Evolutionary conservation across 257 asterid species (phyloP).

Genomic region (Thymus mandschuricus): DNA sequence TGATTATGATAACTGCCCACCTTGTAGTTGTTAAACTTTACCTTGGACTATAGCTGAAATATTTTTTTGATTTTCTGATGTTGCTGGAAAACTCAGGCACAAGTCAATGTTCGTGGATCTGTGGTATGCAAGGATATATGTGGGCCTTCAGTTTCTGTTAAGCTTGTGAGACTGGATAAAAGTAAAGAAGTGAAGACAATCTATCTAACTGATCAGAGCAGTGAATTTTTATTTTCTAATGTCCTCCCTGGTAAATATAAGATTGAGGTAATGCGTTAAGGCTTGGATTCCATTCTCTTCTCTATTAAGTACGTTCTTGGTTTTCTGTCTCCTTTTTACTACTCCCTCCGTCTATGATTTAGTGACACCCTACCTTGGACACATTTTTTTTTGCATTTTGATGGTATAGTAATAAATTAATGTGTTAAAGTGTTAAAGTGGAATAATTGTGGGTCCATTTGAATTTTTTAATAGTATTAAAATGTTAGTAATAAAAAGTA

Average conservation of each 20-base stretch:
- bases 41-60: constrained; percentile 8
- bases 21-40: constrained; percentile 16
- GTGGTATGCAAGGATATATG: constrained; percentile 87
- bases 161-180: constrained; percentile 62
- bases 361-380: too few species aligned
- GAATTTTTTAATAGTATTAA: too few species aligned
- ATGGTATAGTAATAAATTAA: too few species aligned
- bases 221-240: constrained; percentile 67
- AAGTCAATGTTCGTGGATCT: constrained; percentile 77
- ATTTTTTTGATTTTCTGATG: constrained; percentile 11
- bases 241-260: constrained; percentile 92
- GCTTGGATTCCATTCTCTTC: constrained; percentile 33
- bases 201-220: constrained; percentile 62
- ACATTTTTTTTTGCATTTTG: too few species aligned
- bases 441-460: too few species aligned
- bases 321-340: constrained; percentile 10
- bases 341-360: constrained; percentile 12
- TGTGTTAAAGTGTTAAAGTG: too few species aligned
- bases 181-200: constrained; percentile 52
- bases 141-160: constrained; percentile 72
- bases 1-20: neutral
- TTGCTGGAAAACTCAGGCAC: constrained; percentile 61
- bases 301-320: neutral
- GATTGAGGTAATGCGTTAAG: constrained; percentile 71
- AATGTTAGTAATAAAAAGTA: too few species aligned